Base-by-base conservation (phyloP, 108 stramenopile species). In the Epipyxis sp. region DNA sequence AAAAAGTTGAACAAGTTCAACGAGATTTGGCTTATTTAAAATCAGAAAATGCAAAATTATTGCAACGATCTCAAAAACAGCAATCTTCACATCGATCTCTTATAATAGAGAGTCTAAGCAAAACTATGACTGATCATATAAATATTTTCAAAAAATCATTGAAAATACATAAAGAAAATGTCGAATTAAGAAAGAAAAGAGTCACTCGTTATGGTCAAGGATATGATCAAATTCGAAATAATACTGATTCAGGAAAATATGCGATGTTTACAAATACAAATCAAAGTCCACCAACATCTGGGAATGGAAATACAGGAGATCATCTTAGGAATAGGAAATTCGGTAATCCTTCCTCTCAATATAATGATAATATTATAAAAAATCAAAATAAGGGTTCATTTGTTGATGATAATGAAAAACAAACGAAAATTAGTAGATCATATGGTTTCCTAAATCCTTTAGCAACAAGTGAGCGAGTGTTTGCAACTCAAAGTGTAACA, bases 131-230 rank as follows among this genome's bases (percentile, higher is more conserved):
- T 10, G 35, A 3, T 6, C 61, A 65, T 3, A 37, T 65, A 3
- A 29, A 65, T 29, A 25, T 10, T 6, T 65, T 65, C 61, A 65
- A 65, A 37, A 10, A 32, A 10, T 16, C 71, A 10, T 29, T 74
- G 3, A 74, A 57, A 74, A 42, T 27, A 25, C 71, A 74, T 42
- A 42, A 10, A 6, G 34, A 74, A 42, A 3, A 74, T 37, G 71
- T 74, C 44, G 71, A 6, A 39, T 16, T 43, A 54, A 37, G 71
- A 29, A 74, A 46, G 6, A 74, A 74, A 46, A 37, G 71, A 27
- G 71, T 74, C 10, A 27, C 10, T 16, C 37, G 43, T 37, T 74
- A 74, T 42, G 71, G 71, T 13, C 44, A 46, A 46, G 39, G 16
- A 68, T 25, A 20, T 20, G 35, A 68, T 68, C 29, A 20, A 37